Evolutionary conservation across 257 asterid species (phyloP).

Genomic region (Cynanchum wilfordii): DNA sequence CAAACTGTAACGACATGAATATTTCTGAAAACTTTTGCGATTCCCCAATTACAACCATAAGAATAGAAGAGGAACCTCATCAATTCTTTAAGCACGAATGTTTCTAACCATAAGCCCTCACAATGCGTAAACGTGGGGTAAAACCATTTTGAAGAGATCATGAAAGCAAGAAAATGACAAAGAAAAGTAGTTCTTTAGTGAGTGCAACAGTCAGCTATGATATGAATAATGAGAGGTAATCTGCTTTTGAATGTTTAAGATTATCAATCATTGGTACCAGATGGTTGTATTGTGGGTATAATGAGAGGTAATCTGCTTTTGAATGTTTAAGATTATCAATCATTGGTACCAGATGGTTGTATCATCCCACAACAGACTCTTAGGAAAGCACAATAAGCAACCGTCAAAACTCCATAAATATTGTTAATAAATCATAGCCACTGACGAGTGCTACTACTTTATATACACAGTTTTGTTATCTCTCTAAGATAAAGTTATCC

Average conservation of each 20-base stretch:
- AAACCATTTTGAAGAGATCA: not conserved
- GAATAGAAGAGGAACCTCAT: not conserved
- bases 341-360: no score
- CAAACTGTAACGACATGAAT: not conserved
- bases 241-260: not conserved
- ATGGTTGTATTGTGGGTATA: no score
- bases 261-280: not conserved
- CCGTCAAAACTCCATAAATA: not conserved
- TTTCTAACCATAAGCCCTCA: conserved; percentile 4
- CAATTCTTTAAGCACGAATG: not conserved
- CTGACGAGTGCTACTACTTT: not conserved
- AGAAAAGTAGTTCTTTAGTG: not conserved
- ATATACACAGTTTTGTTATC: not conserved
- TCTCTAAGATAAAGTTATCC: not conserved
- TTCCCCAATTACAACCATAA: not conserved
- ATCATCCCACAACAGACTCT: not conserved
- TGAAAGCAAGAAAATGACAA: not conserved
- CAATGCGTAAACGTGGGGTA: not conserved
- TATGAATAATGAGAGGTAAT: not conserved
- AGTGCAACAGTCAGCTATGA: not conserved
- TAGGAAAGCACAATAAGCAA: not conserved
- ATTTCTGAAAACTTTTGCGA: not conserved
- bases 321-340: no score
- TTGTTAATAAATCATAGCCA: not conserved
- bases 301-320: no score